Base-by-base conservation (phyloP, 1,284 basidiomycete species). In the Ustilago hordei region DNA sequence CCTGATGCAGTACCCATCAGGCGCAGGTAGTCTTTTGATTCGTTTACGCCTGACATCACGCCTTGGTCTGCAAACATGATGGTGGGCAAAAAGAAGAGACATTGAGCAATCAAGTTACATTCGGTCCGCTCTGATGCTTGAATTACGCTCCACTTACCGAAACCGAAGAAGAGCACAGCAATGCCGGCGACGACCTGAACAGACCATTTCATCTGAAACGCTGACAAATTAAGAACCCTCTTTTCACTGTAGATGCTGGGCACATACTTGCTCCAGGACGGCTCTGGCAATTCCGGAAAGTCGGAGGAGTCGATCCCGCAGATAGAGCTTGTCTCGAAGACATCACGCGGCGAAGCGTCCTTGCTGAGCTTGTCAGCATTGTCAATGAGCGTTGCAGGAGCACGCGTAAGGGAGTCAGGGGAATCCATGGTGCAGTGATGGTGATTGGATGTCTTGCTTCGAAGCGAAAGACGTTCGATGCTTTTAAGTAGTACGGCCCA, bases 141-240 rank as follows among this genome's bases (percentile, higher is more conserved):
- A 17, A 48, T 3, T 13, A 8, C 4, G 8, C 13, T 7, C 3
- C 9, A 41, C 50, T 35, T 38, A 60, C 59, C 60, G 39, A 63
- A 72, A 28, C 69, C 69, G 35, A 72, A 72, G 59, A 72, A 72
- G 8, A 57, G 31, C 11, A 72, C 54, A n/a, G 69, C 69, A 8
- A 72, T 60, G 11, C 64, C 69, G 1, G 69, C 69, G 5, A 72
- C 69, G 9, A 67, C 36, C 47, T 72, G 69, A 3, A 66, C 69
- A 5, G 69, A 60, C 69, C 69, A 72, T n/a, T 66, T 72, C 64
- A 72, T 72, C 60, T 72, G 69, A 15, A 62, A 58, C 2, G 63
- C 63, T 2, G 55, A 39, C 13, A 72, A 45, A 11, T 72, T 60
- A 55, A 72, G 31, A 8, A 67, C 60, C 5, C 69, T 59, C 53